Conservation (phyloP, 176 grass and related monocot genomes). For the Cenchrus fungigraminus region DNA sequence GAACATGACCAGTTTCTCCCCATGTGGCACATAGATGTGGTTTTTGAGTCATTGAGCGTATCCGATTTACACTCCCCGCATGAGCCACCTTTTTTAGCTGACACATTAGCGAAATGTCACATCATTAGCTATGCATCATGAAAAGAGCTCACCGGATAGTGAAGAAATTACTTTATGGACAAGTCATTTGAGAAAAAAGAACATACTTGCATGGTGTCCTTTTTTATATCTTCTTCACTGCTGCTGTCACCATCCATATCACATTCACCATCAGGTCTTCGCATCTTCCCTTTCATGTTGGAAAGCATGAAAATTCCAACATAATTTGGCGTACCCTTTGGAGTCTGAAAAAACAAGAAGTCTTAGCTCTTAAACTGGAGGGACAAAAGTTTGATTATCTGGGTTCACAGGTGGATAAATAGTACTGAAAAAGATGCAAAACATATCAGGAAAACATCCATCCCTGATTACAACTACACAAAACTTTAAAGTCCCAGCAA, state of each 20-base stretch:
- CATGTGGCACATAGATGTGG: conserved; percentile 91
- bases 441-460: too few species aligned
- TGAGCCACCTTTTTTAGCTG: conserved; percentile 92
- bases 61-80: conserved; percentile 80
- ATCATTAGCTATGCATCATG: conserved; percentile 10
- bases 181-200: not conserved
- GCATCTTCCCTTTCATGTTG: conserved; percentile 84
- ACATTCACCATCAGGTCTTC: conserved; percentile 59
- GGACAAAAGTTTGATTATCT: too few species aligned
- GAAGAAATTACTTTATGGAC: not conserved
- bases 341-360: conserved; percentile 49
- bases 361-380: not conserved
- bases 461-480: too few species aligned
- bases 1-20: conserved; percentile 91
- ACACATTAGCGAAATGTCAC: conserved; percentile 37
- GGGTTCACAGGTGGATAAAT: too few species aligned
- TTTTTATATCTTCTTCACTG: conserved; percentile 72
- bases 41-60: conserved; percentile 79
- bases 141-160: not conserved
- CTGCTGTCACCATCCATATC: conserved; percentile 77
- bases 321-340: conserved; percentile 75
- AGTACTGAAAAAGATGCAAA: too few species aligned
- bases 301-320: conserved; percentile 84
- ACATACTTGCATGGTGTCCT: conserved; percentile 65
- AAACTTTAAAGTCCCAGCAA: too few species aligned